A percentile compares a stretch with the other conserved stretches of the same genome.
These are phyloP conservation scores for Scheffersomyces parashehatae DNA, from an alignment of 1,139 yeast species.

Conservation along the genomic window DNA sequence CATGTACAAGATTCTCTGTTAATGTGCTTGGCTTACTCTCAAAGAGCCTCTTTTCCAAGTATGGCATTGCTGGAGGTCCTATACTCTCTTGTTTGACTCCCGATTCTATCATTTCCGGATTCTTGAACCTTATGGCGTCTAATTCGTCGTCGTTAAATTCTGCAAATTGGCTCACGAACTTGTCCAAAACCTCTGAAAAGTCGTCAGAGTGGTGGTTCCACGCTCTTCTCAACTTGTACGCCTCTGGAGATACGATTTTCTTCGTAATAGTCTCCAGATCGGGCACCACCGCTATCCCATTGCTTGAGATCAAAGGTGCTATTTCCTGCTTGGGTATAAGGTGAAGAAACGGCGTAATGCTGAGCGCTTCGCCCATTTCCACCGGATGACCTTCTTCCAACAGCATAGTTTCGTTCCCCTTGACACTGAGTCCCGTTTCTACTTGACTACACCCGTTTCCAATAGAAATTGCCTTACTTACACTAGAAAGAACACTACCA, in stretches of 20 bases:
- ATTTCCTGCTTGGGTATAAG: constrained; percentile 31
- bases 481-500: no score
- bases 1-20: neutral
- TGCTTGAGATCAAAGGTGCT: constrained; percentile 20
- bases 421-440: no score
- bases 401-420: neutral
- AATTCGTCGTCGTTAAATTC: constrained; percentile 14
- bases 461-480: no score
- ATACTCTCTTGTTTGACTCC: neutral
- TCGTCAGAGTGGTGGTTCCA: constrained; percentile 15
- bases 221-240: constrained; percentile 5
- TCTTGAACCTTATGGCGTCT: constrained; percentile 12
- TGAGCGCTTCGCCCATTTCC: constrained; percentile 23
- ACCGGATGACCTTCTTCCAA: constrained; percentile 11
- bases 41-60: constrained; percentile 8
- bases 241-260: neutral
- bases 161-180: constrained; percentile 18
- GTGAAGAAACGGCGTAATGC: constrained; percentile 30
- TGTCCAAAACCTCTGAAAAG: constrained; percentile 12
- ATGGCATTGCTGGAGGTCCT: constrained; percentile 2
- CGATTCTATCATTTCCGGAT: neutral
- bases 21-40: neutral
- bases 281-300: constrained; percentile 6
- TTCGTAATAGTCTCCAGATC: constrained; percentile 5
- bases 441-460: no score